A percentile compares a stretch with the other conserved stretches of the same genome.
These are phyloP conservation scores for Galium porrigens DNA, from an alignment of 305 asterid genomes.

Conservation along the genomic window DNA sequence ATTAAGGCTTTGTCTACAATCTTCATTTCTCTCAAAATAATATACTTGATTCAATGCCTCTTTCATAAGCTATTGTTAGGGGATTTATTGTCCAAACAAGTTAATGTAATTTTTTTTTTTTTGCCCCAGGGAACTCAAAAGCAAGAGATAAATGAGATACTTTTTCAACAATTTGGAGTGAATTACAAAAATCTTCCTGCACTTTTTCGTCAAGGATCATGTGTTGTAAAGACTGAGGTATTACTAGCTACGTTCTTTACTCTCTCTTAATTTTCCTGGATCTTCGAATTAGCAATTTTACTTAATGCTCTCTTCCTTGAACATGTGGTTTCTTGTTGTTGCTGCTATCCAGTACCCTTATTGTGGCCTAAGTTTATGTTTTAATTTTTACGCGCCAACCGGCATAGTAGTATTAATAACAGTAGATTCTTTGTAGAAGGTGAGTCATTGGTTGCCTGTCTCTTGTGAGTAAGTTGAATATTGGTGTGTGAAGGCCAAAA, in stretches of 20 bases:
- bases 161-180: constrained; percentile 46
- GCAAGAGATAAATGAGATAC: constrained; percentile 60
- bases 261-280: constrained; percentile 3
- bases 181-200: constrained; percentile 54
- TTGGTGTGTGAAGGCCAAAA: neutral
- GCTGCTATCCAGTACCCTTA: too few relatives aligned
- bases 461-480: neutral
- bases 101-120: neutral
- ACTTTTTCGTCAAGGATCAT: constrained; percentile 80
- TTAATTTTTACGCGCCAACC: too few relatives aligned
- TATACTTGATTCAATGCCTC: too few relatives aligned
- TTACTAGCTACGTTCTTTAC: constrained; percentile 6
- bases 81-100: neutral
- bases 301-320: neutral
- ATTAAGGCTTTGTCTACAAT: neutral
- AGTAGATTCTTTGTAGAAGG: neutral
- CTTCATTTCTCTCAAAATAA: too few relatives aligned
- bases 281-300: neutral
- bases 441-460: neutral
- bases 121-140: constrained; percentile 43
- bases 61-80: neutral
- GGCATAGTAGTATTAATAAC: too few relatives aligned
- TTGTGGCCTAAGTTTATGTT: too few relatives aligned
- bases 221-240: constrained; percentile 56
- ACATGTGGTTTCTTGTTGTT: neutral